phyloP scores from a whole-genome alignment of 164 flowering plant species.

The Annona squamosa region DNA sequence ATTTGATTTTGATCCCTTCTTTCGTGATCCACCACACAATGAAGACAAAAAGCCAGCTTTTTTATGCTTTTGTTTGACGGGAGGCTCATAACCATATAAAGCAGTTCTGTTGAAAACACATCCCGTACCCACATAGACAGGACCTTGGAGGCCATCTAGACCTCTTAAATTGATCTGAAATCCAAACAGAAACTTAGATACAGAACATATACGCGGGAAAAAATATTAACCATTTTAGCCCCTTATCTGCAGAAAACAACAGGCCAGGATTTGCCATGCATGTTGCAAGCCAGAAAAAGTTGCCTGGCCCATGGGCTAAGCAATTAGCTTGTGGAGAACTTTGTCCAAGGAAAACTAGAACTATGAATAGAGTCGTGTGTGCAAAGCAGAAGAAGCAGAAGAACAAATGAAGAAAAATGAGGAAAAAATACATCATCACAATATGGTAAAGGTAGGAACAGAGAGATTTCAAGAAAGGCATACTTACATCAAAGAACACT shows the following conservation, averaged over 20 bases:
- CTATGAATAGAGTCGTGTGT: too few species aligned
- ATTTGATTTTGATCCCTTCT: constrained; percentile 25
- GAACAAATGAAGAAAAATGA: not conserved
- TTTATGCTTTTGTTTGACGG: constrained; percentile 31
- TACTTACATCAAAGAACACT: constrained; percentile 58
- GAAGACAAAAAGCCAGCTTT: constrained; percentile 20
- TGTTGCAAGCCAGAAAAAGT: not conserved
- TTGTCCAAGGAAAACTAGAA: not conserved
- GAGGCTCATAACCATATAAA: constrained; percentile 52
- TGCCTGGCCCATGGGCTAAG: not conserved
- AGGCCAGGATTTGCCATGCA: not conserved
- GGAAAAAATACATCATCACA: not conserved
- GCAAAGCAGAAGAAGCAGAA: too few species aligned
- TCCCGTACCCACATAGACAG: constrained; percentile 58
- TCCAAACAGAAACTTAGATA: not conserved
- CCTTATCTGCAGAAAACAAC: not conserved
- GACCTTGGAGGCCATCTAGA: constrained; percentile 57
- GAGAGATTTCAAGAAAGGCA: not conserved
- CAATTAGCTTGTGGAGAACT: not conserved
- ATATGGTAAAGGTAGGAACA: not conserved
- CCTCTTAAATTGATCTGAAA: constrained; percentile 57
- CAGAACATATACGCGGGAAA: not conserved
- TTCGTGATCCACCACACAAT: constrained; percentile 37
- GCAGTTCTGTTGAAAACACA: constrained; percentile 60
- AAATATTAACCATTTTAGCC: not conserved